Conservation (phyloP, 2,329 filamentous ascomycete genomes). For the Tolypocladium sp. region DNA sequence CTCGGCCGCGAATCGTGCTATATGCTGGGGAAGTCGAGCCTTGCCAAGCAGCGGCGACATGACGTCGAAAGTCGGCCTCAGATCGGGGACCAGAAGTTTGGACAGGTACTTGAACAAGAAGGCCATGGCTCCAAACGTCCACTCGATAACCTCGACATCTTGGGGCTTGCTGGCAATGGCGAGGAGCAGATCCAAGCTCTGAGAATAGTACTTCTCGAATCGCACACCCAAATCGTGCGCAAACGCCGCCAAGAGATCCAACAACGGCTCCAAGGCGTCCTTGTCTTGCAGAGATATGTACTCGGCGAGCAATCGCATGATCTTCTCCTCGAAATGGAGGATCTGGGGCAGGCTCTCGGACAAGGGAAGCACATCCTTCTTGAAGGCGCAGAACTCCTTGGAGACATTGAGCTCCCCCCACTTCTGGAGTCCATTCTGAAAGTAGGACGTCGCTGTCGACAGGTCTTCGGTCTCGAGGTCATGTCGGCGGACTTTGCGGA, state of each 20-base stretch:
- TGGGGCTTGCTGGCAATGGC: conserved; percentile 68
- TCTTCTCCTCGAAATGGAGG: conserved; percentile 78
- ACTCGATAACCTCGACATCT: conserved; percentile 87
- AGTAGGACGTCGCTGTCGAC: conserved; percentile 74
- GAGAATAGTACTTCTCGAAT: conserved; percentile 83
- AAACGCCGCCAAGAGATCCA: conserved; percentile 84
- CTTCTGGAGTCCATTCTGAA: conserved; percentile 71
- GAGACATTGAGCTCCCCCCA: conserved; percentile 92
- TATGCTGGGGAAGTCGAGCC: conserved; percentile 71
- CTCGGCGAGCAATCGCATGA: conserved; percentile 67
- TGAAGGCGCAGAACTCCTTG: conserved; percentile 68
- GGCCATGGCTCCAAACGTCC: conserved; percentile 88
- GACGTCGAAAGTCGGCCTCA: conserved; percentile 75
- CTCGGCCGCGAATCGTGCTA: conserved; percentile 87
- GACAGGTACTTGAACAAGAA: conserved; percentile 98
- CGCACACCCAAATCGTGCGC: conserved; percentile 83
- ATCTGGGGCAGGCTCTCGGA: conserved; percentile 90
- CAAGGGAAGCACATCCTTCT: conserved; percentile 62
- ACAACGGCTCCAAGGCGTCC: conserved; percentile 73
- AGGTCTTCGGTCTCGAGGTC: conserved; percentile 73
- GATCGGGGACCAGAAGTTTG: conserved; percentile 72
- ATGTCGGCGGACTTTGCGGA: conserved; percentile 80
- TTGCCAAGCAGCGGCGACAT: conserved; percentile 80
- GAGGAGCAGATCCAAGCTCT: conserved; percentile 65
- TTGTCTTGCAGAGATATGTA: conserved; percentile 72